These are phyloP conservation scores for Pseudocercospora crystallina DNA, from an alignment of 2,329 filamentous ascomycete genomes.

Conservation along the genomic window DNA sequence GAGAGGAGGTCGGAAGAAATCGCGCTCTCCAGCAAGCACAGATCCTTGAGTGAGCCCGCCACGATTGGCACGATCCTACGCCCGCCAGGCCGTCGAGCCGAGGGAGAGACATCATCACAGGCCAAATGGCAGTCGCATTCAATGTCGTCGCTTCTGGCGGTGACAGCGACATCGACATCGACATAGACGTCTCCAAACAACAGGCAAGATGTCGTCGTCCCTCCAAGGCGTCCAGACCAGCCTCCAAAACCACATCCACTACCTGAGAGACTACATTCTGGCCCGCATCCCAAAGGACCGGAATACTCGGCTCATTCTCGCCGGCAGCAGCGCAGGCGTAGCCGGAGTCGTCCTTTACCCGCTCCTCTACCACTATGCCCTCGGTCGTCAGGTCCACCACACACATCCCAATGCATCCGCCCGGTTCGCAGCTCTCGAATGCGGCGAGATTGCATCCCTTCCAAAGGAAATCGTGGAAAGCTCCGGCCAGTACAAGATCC, in stretches of 20 bases:
- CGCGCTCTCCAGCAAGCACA: too few relatives aligned
- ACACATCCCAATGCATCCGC: constrained; percentile 19
- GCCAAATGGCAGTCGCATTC: too few relatives aligned
- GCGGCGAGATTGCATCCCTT: constrained; percentile 20
- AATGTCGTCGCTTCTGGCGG: too few relatives aligned
- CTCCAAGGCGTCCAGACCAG: background rate
- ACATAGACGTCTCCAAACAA: too few relatives aligned
- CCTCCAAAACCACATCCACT: too few relatives aligned
- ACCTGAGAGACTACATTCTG: constrained; percentile 5
- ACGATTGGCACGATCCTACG: too few relatives aligned
- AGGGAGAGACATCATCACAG: too few relatives aligned
- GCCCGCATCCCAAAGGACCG: constrained; percentile 18
- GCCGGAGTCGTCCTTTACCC: constrained; percentile 20
- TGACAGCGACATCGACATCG: constrained; percentile 1
- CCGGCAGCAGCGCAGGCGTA: constrained; percentile 17
- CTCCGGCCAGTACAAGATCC: constrained; percentile 17
- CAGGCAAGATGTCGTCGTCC: too few relatives aligned
- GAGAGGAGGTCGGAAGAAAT: too few relatives aligned
- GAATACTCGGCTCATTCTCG: constrained; percentile 18
- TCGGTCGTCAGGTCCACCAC: constrained; percentile 21
- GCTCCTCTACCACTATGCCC: constrained; percentile 18
- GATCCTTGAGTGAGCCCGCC: too few relatives aligned
- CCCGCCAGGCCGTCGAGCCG: too few relatives aligned
- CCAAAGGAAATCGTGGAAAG: constrained; percentile 20
- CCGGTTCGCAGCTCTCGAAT: constrained; percentile 20